These are phyloP conservation scores for Leccinellum rugosiceps DNA, from an alignment of 768 basidiomycete genomes.

Conservation along the genomic window DNA sequence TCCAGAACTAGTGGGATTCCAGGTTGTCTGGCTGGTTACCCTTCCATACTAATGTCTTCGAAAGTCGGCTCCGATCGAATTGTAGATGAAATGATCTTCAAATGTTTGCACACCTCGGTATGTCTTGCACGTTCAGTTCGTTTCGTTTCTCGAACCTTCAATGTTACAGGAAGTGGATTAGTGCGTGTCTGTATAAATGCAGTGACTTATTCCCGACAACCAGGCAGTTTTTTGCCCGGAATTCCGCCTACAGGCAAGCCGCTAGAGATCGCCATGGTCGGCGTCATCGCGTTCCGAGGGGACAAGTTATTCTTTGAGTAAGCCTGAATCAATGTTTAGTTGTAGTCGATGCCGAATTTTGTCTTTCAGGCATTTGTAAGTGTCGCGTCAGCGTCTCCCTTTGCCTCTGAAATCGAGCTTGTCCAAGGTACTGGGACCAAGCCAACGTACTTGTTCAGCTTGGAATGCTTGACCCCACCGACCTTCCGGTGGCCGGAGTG, in stretches of 20 bases:
- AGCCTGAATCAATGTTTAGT: not conserved
- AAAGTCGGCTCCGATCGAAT: conserved; percentile 42
- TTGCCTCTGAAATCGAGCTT: not conserved
- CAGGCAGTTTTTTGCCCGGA: conserved; percentile 30
- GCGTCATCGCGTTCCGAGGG: conserved; percentile 45
- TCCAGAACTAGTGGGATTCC: conserved; percentile 37
- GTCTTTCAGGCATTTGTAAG: conserved; percentile 18
- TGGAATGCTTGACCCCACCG: conserved; percentile 32
- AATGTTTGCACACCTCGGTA: conserved; percentile 39
- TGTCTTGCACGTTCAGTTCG: not conserved
- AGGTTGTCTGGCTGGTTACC: not conserved
- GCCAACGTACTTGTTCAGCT: conserved; percentile 45
- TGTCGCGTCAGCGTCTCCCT: not conserved
- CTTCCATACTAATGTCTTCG: not conserved
- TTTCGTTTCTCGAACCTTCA: not conserved
- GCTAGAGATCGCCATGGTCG: conserved; percentile 41
- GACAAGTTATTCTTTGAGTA: conserved; percentile 49
- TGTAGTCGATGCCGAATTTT: not conserved
- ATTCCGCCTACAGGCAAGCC: conserved; percentile 37
- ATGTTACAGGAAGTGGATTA: conserved; percentile 39
- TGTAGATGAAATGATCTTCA: conserved; percentile 48
- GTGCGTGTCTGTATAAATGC: conserved; percentile 18
- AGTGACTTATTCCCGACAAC: conserved; percentile 3
- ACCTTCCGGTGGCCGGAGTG: conserved; percentile 38
- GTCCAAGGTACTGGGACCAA: conserved; percentile 46